Evolutionary conservation across 1,139 yeast species (phyloP), one percentile per base, ranked within the genome.

Genomic region (Protomyces macrosporus): DNA sequence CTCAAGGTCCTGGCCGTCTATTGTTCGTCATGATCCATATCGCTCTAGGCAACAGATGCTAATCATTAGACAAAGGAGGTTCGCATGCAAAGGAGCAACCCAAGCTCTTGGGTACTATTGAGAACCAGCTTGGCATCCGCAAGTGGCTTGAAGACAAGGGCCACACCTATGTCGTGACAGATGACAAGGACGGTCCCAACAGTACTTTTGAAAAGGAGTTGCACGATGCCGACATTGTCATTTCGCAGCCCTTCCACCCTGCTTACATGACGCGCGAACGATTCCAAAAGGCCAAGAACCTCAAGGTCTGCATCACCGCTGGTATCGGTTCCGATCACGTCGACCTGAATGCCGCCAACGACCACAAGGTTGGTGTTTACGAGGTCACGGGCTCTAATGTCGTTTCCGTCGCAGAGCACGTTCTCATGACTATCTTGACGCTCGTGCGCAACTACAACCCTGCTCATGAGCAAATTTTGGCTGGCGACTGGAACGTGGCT

Each of bases 341-440:
- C 68, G 95, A 87, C 71, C 80, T 88, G 71, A 80, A 81, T 69
- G 88, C 88, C 69, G 90, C 90, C 69, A 86, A 86, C 74, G 82
- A 83, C 71, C 74, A 76, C 65, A 77, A 79, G 68, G 82, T 88
- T 71, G 81, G 87, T 16, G 95, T 88, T 32, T 77, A 84, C 61
- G 95, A 87, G 76, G 95, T 87, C 64, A 88, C 95, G 42, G 95
- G 95, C 4, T 85, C 91, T 62, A 87, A 88, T 72, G 91, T 87
- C 57, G 83, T 81, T 33, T 85, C 91, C 4, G 95, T 88, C 53
- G 91, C 95, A 7, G 95, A 88, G 75, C 95, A 87, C 71, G 93
- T 83, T 53, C 74, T 88, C 59, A 84, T 87, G 87, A 84, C 89
- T 59, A 87, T 87, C 70, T 79, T 88, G 71, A 56, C 55, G 50